Evolutionary conservation across 176 grass and related monocot genomes (phyloP).

Genomic region (Hyparrhenia diplandra): DNA sequence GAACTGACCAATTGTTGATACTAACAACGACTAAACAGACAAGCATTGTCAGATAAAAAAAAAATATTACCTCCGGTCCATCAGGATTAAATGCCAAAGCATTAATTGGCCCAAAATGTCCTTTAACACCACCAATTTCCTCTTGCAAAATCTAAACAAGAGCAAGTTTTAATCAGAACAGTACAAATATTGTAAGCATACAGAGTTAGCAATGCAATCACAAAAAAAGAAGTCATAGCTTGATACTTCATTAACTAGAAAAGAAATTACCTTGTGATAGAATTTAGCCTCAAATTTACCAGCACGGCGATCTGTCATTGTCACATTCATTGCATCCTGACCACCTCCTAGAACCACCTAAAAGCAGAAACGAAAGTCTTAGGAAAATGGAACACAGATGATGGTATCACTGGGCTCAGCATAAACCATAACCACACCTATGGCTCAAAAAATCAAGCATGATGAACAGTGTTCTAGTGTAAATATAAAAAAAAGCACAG

Average conservation of each 20-base stretch:
- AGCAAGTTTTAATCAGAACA: background rate
- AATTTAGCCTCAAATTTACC: conserved; percentile 97
- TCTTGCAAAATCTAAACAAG: conserved; percentile 76
- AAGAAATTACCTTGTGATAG: conserved; percentile 59
- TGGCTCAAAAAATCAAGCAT: background rate
- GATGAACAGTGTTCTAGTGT: background rate
- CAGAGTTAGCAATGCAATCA: background rate
- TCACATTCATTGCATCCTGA: conserved; percentile 81
- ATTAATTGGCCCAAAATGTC: conserved; percentile 92
- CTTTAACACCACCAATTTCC: conserved; percentile 97
- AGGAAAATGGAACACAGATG: background rate
- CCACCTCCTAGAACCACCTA: conserved; percentile 91
- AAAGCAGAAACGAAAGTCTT: background rate
- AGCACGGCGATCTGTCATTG: conserved; percentile 67
- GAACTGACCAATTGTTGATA: background rate
- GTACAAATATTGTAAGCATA: background rate
- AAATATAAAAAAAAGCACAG: background rate
- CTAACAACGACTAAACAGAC: background rate
- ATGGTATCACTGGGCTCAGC: background rate
- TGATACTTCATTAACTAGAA: background rate
- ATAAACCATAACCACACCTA: background rate
- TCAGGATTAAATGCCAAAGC: conserved; percentile 89
- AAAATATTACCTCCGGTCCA: conserved; percentile 64
- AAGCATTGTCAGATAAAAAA: background rate
- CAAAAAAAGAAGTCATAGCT: background rate